A percentile compares a stretch with the other conserved stretches of the same genome.
Evolutionary conservation across 208 protist species (phyloP).

Genomic region (Crithidia expoeki): DNA sequence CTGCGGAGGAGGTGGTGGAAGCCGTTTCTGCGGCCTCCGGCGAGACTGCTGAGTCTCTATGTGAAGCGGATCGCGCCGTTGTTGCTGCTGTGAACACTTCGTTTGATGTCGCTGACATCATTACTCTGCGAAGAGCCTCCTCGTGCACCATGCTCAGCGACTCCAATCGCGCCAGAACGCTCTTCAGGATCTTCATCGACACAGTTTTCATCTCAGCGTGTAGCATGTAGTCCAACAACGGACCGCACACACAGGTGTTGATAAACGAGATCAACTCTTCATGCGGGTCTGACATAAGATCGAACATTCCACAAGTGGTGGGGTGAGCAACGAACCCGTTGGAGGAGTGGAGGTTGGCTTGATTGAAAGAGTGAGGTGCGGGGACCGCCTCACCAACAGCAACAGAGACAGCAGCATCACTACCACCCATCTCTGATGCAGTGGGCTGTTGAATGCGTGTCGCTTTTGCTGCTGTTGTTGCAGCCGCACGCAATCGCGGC

Average conservation of each 20-base stretch:
- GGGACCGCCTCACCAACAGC: background rate
- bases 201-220: constrained; percentile 45
- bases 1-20: background rate
- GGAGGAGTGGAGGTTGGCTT: background rate
- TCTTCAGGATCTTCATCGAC: constrained; percentile 56
- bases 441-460: constrained; percentile 1
- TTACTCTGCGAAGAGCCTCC: constrained; percentile 36
- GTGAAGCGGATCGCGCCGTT: background rate
- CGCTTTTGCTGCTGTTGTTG: background rate
- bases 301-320: constrained; percentile 18
- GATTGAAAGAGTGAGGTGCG: background rate
- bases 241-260: constrained; percentile 55
- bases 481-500: background rate
- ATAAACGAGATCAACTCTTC: constrained; percentile 49
- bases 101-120: background rate
- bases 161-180: constrained; percentile 49
- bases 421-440: background rate
- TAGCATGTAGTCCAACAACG: constrained; percentile 61
- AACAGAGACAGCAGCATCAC: background rate
- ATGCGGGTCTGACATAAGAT: constrained; percentile 41
- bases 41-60: background rate
- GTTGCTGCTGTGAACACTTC: background rate
- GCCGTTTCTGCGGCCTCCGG: background rate
- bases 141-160: constrained; percentile 50
- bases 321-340: background rate